Conservation (phyloP, 1,139 yeast genomes). For the Kluyveromyces sp. region DNA sequence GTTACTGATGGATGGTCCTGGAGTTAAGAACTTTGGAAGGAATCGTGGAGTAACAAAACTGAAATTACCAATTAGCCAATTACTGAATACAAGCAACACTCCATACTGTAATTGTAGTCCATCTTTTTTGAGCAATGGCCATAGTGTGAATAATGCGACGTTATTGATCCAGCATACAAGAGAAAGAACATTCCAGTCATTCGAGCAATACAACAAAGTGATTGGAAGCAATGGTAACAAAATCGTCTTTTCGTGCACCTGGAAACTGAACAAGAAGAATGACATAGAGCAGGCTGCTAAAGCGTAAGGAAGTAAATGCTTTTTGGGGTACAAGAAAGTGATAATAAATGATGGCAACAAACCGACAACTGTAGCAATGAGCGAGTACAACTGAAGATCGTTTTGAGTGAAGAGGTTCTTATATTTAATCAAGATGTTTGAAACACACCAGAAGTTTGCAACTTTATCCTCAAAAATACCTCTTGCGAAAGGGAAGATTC, state of each 20-base stretch:
- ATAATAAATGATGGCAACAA: constrained; percentile 58
- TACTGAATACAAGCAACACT: constrained; percentile 54
- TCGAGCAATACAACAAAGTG: constrained; percentile 54
- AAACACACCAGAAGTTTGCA: constrained; percentile 93
- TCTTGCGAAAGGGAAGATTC: constrained; percentile 87
- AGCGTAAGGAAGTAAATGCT: constrained; percentile 57
- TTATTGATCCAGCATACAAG: constrained; percentile 84
- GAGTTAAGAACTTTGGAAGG: constrained; percentile 36
- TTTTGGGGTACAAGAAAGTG: constrained; percentile 45
- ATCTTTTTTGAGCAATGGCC: constrained; percentile 79
- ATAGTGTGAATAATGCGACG: constrained; percentile 74
- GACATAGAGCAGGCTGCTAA: constrained; percentile 81
- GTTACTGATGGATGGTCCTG: constrained; percentile 35
- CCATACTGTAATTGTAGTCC: constrained; percentile 64
- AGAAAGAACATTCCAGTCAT: constrained; percentile 53
- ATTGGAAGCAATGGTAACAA: constrained; percentile 82
- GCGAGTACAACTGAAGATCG: constrained; percentile 56
- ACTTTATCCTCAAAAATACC: constrained; percentile 98
- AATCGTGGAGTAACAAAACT: constrained; percentile 36
- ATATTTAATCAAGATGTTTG: constrained; percentile 70
- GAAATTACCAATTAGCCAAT: constrained; percentile 75
- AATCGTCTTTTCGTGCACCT: constrained; percentile 91
- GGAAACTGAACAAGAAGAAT: constrained; percentile 84
- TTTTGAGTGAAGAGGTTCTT: constrained; percentile 45
- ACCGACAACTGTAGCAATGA: constrained; percentile 55